Percentiles rank a stretch among this genome's conserved stretches.
Evolutionary conservation across 305 asterid species (phyloP).

Genomic region (Solanum hybrid): DNA sequence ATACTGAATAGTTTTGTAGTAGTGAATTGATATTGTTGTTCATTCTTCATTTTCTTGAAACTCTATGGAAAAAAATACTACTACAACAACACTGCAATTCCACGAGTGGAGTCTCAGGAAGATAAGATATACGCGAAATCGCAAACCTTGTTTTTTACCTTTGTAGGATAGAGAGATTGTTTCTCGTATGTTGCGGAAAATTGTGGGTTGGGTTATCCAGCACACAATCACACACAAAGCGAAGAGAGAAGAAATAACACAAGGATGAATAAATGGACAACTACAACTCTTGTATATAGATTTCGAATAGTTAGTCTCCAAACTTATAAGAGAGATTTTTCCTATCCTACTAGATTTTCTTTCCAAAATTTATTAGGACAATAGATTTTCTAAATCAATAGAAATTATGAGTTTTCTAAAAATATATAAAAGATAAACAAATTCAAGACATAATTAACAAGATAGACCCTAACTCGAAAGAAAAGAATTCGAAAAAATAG

Average conservation of each 20-base stretch:
- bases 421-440: not conserved
- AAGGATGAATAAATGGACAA: not conserved
- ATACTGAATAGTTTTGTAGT: slow-evolving; percentile 1
- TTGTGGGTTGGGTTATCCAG: not conserved
- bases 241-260: not conserved
- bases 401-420: not conserved
- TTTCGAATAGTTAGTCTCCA: not conserved
- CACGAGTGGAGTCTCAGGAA: not conserved
- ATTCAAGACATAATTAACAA: not conserved
- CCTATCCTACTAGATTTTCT: not conserved
- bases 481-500: not conserved
- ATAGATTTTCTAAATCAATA: not conserved
- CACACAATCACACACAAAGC: not conserved
- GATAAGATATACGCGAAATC: not conserved
- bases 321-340: not conserved
- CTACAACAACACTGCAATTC: not conserved
- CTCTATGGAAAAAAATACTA: not conserved
- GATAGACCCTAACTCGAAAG: not conserved
- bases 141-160: not conserved
- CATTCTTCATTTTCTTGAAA: slow-evolving; percentile 15
- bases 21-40: slow-evolving; percentile 24
- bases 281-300: not conserved
- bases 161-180: not conserved
- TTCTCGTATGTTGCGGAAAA: not conserved
- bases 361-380: not conserved